Conservation (phyloP, 345 rosid species). For the Geranium rotundifolium region DNA sequence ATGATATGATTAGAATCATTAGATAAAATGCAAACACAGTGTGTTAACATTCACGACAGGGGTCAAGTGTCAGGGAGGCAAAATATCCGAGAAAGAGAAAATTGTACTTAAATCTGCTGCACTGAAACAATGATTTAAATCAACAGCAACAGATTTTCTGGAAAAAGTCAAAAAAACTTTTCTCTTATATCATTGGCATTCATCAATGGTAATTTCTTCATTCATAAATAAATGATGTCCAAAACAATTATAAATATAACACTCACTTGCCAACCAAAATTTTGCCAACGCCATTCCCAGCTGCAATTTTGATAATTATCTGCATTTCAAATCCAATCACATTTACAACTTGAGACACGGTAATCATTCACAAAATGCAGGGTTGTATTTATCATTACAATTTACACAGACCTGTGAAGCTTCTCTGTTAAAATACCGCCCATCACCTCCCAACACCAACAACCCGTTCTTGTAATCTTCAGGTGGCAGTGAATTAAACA, state of each 20-base stretch:
- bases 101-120: neutral
- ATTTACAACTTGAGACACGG: neutral
- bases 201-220: neutral
- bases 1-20: too few species aligned
- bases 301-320: constrained; percentile 93
- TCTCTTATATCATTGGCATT: neutral
- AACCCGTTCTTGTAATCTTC: constrained; percentile 71
- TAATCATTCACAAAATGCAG: too few species aligned
- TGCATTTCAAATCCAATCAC: constrained; percentile 24
- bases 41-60: too few species aligned
- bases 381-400: constrained; percentile 1
- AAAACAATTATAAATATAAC: constrained; percentile 3
- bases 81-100: too few species aligned
- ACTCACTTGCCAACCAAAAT: constrained; percentile 80
- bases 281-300: constrained; percentile 81
- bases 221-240: neutral
- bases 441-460: constrained; percentile 89
- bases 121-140: neutral
- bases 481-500: constrained; percentile 68
- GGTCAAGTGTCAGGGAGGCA: too few species aligned
- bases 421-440: constrained; percentile 75
- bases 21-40: too few species aligned
- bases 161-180: neutral
- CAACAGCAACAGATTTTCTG: neutral
- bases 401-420: constrained; percentile 76